Evolutionary conservation across 306 rosid genomes (phyloP).

Genomic region (Trifolium dubium): DNA sequence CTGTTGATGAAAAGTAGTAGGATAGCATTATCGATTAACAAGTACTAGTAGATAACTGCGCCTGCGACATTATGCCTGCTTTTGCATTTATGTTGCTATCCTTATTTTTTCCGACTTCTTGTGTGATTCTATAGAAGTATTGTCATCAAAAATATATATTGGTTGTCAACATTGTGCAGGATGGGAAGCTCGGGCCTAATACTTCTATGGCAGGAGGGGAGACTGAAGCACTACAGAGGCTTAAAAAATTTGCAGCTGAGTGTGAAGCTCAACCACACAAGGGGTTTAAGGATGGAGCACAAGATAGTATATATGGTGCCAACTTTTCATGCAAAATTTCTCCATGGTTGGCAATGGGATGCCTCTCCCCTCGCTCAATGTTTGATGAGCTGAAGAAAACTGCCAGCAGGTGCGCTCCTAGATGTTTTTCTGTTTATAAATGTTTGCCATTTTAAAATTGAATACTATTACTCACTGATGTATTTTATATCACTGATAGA

Average conservation of each 20-base stretch:
- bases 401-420: slow-evolving; percentile 59
- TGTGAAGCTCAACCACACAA: slow-evolving; percentile 79
- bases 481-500: slow-evolving; percentile 43
- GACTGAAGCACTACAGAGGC: slow-evolving; percentile 85
- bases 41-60: not conserved
- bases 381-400: slow-evolving; percentile 82
- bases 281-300: slow-evolving; percentile 61
- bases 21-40: not conserved
- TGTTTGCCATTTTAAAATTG: not conserved
- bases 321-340: slow-evolving; percentile 96
- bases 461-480: slow-evolving; percentile 39
- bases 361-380: slow-evolving; percentile 91
- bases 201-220: slow-evolving; percentile 88
- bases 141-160: slow-evolving; percentile 28
- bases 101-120: not conserved
- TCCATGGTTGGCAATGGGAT: slow-evolving; percentile 97
- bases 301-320: slow-evolving; percentile 80
- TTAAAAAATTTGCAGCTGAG: slow-evolving; percentile 80
- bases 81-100: not conserved
- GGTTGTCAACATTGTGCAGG: slow-evolving; percentile 54
- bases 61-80: not conserved
- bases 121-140: not conserved
- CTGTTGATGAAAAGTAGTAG: slow-evolving; percentile 6
- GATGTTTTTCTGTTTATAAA: slow-evolving; percentile 31
- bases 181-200: slow-evolving; percentile 66